A percentile compares a stretch with the other conserved stretches of the same genome.
phyloP scores from a whole-genome alignment of 2,329 filamentous ascomycete genomes.

The Teratosphaeria destructans region DNA sequence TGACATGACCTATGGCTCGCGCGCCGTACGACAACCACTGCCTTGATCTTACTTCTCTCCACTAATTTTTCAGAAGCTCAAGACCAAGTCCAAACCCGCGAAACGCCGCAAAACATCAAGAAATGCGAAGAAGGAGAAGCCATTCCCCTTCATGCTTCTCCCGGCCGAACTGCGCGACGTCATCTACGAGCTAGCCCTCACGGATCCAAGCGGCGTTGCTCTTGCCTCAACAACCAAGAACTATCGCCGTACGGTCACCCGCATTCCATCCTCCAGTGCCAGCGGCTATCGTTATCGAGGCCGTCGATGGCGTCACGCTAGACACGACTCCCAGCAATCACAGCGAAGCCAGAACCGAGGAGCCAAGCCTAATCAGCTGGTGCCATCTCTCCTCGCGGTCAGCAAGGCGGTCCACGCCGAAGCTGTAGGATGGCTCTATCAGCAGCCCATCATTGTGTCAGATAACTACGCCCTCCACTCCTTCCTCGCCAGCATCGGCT shows the following conservation, averaged over 20 bases:
- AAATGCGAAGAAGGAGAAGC: slow-evolving; percentile 7
- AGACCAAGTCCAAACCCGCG: slow-evolving; percentile 1
- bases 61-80: neutral
- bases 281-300: neutral
- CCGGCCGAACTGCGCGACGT: slow-evolving; percentile 19
- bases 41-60: neutral
- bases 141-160: slow-evolving; percentile 17
- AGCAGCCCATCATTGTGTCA: slow-evolving; percentile 13
- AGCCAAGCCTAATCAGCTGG: neutral
- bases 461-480: slow-evolving; percentile 14
- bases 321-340: neutral
- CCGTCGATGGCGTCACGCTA: neutral
- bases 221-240: slow-evolving; percentile 11
- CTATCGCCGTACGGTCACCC: slow-evolving; percentile 13
- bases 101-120: slow-evolving; percentile 2
- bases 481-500: slow-evolving; percentile 19
- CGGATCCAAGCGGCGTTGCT: slow-evolving; percentile 11
- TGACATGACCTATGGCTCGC: slow-evolving; percentile 5
- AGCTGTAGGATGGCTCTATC: slow-evolving; percentile 18
- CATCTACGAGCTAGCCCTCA: slow-evolving; percentile 21
- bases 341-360: neutral
- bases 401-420: slow-evolving; percentile 21
- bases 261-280: slow-evolving; percentile 4
- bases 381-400: slow-evolving; percentile 18
- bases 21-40: slow-evolving; percentile 6